These are phyloP conservation scores for Lipomyces mesembrius DNA, from an alignment of 805 yeast species.

Conservation along the genomic window DNA sequence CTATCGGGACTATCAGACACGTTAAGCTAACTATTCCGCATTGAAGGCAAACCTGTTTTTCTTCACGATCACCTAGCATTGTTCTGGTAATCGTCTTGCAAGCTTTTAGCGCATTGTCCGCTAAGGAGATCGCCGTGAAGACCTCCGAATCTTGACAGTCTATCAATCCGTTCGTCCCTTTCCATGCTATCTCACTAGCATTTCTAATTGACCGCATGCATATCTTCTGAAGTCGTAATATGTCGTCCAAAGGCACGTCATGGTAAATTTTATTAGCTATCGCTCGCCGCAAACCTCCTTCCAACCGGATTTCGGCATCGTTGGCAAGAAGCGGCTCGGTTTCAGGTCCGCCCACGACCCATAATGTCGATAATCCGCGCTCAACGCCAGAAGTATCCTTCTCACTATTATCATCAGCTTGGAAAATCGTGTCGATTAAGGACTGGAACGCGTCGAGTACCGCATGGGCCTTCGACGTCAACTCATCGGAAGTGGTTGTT, in stretches of 20 bases:
- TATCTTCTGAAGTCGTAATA: conserved; percentile 30
- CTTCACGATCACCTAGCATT: conserved; percentile 29
- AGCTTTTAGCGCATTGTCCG: conserved; percentile 29
- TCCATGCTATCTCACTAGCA: conserved; percentile 18
- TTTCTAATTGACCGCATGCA: conserved; percentile 19
- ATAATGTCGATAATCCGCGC: conserved; percentile 12
- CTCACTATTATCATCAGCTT: conserved; percentile 31
- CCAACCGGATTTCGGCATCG: conserved; percentile 26
- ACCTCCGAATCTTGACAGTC: neutral
- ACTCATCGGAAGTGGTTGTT: neutral
- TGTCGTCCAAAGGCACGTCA: conserved; percentile 22
- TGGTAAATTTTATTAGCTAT: conserved; percentile 7
- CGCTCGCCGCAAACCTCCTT: conserved; percentile 21
- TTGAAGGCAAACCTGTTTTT: conserved; percentile 20
- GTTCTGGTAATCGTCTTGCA: conserved; percentile 23
- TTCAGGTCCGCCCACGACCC: conserved; percentile 17
- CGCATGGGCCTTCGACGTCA: conserved; percentile 5
- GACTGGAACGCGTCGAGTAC: conserved; percentile 16
- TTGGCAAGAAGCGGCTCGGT: conserved; percentile 24
- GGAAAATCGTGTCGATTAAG: conserved; percentile 26
- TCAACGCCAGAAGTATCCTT: conserved; percentile 27
- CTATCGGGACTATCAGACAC: neutral
- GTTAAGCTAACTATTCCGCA: neutral
- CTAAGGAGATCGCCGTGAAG: neutral
- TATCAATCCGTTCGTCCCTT: conserved; percentile 11